These are phyloP conservation scores for Podila minutissima DNA, from an alignment of 192 early-diverging fungal species.

Conservation along the genomic window DNA sequence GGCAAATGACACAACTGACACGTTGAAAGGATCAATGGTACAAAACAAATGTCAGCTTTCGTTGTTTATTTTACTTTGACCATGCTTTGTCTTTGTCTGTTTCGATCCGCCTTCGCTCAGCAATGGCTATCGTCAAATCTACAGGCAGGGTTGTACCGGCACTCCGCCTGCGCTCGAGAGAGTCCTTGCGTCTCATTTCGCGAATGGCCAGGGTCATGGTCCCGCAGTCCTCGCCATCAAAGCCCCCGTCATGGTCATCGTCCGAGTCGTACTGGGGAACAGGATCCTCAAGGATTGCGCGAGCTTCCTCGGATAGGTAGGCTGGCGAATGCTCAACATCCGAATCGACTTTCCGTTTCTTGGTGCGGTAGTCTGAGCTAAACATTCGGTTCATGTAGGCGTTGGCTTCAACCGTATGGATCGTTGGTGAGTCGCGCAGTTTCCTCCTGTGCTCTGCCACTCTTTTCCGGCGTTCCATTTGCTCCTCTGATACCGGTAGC, in stretches of 20 bases:
- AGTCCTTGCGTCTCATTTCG: neutral
- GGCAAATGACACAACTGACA: too few species aligned
- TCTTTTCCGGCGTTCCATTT: constrained; percentile 1
- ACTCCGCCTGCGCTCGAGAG: neutral
- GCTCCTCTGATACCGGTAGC: neutral
- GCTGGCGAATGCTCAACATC: too few species aligned
- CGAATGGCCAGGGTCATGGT: constrained; percentile 2
- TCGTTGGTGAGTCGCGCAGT: neutral
- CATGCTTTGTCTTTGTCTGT: neutral
- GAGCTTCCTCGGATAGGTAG: neutral
- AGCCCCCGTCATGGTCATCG: neutral
- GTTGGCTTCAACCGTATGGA: neutral
- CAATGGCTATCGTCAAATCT: neutral
- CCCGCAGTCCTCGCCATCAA: too few species aligned
- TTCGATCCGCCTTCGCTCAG: neutral
- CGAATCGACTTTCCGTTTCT: neutral
- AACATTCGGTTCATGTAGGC: constrained; percentile 1
- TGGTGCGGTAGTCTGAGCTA: neutral
- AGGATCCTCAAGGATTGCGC: neutral
- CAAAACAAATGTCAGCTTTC: neutral
- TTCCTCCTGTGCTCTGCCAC: neutral
- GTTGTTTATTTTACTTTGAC: neutral
- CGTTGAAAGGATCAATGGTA: too few species aligned
- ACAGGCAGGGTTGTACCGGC: neutral
- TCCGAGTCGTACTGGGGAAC: neutral